Evolutionary conservation across 169 alveolate genomes (phyloP), one percentile per base, ranked within the genome.

Genomic region (Fabrea salina): DNA sequence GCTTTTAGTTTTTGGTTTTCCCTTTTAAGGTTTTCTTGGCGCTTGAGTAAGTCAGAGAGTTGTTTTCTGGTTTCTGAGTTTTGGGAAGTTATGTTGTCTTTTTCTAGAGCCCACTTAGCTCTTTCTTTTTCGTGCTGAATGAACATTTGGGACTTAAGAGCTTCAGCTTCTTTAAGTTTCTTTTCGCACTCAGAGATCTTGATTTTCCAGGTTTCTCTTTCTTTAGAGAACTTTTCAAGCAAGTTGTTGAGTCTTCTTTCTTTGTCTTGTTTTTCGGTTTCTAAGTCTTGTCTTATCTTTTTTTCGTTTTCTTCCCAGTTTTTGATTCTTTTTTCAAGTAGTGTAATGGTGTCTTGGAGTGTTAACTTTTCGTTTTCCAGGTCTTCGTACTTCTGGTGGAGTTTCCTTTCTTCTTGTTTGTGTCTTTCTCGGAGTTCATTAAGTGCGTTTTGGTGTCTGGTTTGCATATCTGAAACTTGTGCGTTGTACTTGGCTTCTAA

Each of bases 81-180:
- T 75, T 87, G 43, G 39, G 71, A 79, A 7, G 75, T 47, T 16
- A 91, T 56, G 44, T 89, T 84, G 71, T 91, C 94, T 83, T 83
- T 86, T 68, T 93, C 97, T 7, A 89, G 80, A 47, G 84, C 84
- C 97, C 97, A 93, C 76, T 91, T 93, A 0, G 95, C 97, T 81
- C 94, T 89, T 80, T 93, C 96, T 71, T 89, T 91, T 68, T 93
- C 97, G 40, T 79, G 72, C 72, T 90, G 92, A 44, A 93, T 80
- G 22, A 93, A 41, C 30, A 84, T 54, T 5, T 87, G 85, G 19
- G 92, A 79, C 75, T 88, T 83, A 78, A 88, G 88, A 4, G 80
- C 49, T 72, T 90, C 93, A 39, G 83, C 82, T 68, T 86, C 90
- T 67, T 86, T 89, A 75, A 79, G 75, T 82, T 87, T 93, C 35